Percentiles rank a stretch among this genome's conserved stretches.
phyloP scores from a whole-genome alignment of 2,329 filamentous ascomycete species.

The Trichoderma polysporum region DNA sequence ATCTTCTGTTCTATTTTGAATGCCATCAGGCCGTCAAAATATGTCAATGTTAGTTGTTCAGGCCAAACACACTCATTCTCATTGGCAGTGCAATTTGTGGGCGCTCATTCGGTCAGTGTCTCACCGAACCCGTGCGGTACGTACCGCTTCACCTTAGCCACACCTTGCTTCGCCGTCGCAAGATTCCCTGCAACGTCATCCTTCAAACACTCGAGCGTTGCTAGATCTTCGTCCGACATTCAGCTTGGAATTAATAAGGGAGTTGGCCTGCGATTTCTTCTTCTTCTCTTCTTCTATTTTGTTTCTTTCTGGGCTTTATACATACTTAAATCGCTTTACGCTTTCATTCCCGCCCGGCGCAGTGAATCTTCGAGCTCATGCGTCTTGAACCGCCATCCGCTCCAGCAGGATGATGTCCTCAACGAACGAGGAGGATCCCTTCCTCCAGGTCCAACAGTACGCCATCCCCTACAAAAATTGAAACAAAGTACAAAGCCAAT shows the following conservation, averaged over 20 bases:
- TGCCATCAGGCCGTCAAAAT: background rate
- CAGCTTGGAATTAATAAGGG: background rate
- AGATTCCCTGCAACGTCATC: constrained; percentile 22
- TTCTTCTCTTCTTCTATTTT: background rate
- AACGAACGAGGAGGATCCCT: constrained; percentile 66
- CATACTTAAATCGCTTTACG: background rate
- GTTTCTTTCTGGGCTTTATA: background rate
- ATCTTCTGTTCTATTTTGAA: background rate
- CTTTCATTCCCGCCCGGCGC: background rate
- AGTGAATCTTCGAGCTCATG: constrained; percentile 24
- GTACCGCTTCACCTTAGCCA: constrained; percentile 17
- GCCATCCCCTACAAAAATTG: constrained; percentile 27
- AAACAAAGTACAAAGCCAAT: background rate
- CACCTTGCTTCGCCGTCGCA: constrained; percentile 17
- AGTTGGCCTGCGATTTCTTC: background rate
- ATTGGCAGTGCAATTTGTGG: background rate
- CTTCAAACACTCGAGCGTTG: background rate
- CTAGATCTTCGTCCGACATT: background rate
- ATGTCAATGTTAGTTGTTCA: background rate
- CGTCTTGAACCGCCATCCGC: constrained; percentile 22
- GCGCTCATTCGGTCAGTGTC: background rate
- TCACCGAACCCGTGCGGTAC: constrained; percentile 15
- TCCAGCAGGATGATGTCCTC: constrained; percentile 62
- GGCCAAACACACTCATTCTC: background rate
- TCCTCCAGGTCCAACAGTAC: constrained; percentile 71